These are phyloP conservation scores for Globisporangium recalcitrans DNA, from an alignment of 352 stramenopile species.

Conservation along the genomic window DNA sequence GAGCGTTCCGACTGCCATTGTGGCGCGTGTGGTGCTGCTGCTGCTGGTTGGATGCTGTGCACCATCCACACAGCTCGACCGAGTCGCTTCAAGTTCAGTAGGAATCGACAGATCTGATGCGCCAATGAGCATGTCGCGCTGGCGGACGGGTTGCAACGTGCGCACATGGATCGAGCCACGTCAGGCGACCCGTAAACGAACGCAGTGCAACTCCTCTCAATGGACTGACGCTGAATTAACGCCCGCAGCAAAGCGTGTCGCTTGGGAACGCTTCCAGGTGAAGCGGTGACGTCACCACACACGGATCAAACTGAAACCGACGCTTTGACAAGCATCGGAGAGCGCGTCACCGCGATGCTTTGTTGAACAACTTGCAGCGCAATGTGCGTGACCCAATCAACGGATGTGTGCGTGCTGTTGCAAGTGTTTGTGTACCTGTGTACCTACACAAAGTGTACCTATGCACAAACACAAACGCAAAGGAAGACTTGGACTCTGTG, in stretches of 20 bases:
- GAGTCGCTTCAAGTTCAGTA: not conserved
- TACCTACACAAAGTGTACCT: not conserved
- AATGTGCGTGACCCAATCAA: too few species aligned
- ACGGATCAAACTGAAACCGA: too few species aligned
- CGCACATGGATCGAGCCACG: not conserved
- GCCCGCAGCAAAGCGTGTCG: too few species aligned
- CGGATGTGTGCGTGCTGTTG: too few species aligned
- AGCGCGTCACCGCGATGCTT: not conserved
- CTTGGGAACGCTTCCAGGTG: too few species aligned
- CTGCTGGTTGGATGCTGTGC: not conserved
- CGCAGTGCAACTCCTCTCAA: not conserved
- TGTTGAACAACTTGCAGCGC: not conserved
- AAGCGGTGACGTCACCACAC: too few species aligned
- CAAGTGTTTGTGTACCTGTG: not conserved
- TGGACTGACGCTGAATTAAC: not conserved
- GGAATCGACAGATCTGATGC: not conserved
- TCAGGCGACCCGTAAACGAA: not conserved
- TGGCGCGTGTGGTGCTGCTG: not conserved
- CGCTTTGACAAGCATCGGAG: too few species aligned
- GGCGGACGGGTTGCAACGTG: not conserved
- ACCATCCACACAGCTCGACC: not conserved
- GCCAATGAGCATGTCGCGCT: not conserved
- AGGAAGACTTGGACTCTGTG: not conserved
- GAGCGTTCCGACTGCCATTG: not conserved
- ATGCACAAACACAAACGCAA: not conserved